Percentiles rank a stretch among this genome's conserved stretches.
Evolutionary conservation across 1,139 yeast genomes (phyloP).

Genomic region (Scheffersomyces parashehatae): DNA sequence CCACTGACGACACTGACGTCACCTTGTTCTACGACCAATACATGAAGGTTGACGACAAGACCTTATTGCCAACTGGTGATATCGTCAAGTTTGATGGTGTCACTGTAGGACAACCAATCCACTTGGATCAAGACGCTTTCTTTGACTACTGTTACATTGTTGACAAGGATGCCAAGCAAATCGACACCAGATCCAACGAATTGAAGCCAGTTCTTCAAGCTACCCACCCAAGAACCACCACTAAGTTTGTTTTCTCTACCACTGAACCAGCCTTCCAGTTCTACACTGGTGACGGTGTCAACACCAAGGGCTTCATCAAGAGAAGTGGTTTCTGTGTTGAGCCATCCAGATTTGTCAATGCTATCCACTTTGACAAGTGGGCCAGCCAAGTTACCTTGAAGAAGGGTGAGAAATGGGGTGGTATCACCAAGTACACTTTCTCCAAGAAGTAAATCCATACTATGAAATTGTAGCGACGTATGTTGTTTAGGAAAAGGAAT

Average conservation of each 20-base stretch:
- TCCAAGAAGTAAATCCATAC: neutral
- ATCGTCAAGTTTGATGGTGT: constrained; percentile 24
- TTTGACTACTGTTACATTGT: constrained; percentile 58
- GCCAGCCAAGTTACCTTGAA: constrained; percentile 49
- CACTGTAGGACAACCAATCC: constrained; percentile 23
- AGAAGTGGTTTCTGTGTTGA: constrained; percentile 67
- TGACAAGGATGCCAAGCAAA: constrained; percentile 25
- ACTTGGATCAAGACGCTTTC: constrained; percentile 23
- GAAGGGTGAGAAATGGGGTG: constrained; percentile 57
- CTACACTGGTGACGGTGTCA: constrained; percentile 60
- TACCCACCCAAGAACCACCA: constrained; percentile 46
- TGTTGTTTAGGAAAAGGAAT: no score
- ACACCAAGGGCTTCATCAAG: constrained; percentile 34
- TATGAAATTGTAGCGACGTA: neutral
- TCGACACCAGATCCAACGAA: constrained; percentile 45
- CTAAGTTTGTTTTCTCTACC: constrained; percentile 46
- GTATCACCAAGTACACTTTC: constrained; percentile 42
- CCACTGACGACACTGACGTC: constrained; percentile 37
- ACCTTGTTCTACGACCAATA: constrained; percentile 26
- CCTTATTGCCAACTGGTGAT: constrained; percentile 55
- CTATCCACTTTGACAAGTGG: constrained; percentile 53
- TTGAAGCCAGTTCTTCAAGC: constrained; percentile 46
- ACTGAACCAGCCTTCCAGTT: constrained; percentile 73
- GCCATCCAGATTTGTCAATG: constrained; percentile 61
- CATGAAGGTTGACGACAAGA: constrained; percentile 39